A percentile compares a stretch with the other conserved stretches of the same genome.
Evolutionary conservation across 257 asterid genomes (phyloP).

Genomic region (Coffea canephora): DNA sequence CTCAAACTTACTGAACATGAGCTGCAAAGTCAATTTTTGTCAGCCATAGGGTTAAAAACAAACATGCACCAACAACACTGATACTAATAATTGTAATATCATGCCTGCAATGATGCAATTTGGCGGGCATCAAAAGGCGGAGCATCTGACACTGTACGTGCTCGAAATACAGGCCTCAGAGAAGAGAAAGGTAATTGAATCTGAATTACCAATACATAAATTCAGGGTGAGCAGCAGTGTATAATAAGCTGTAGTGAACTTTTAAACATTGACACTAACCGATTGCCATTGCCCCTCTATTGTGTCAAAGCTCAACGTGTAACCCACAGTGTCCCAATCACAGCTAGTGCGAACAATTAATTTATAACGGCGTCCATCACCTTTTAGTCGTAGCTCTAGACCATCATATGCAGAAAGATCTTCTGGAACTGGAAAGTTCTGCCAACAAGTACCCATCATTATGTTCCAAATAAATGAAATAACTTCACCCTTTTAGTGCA

Average conservation of each 20-base stretch:
- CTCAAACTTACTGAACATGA: conserved; percentile 96
- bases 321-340: conserved; percentile 95
- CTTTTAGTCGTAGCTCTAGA: conserved; percentile 74
- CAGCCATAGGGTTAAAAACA: not conserved
- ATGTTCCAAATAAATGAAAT: not conserved
- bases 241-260: not conserved
- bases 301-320: conserved; percentile 75
- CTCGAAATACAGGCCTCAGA: conserved; percentile 88
- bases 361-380: conserved; percentile 87
- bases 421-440: conserved; percentile 84
- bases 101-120: conserved; percentile 78
- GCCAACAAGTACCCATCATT: conserved; percentile 18
- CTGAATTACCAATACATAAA: conserved; percentile 36
- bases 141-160: conserved; percentile 80
- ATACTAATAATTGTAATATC: conserved; percentile 1
- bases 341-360: conserved; percentile 79
- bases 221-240: not conserved
- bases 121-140: conserved; percentile 79
- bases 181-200: conserved; percentile 79
- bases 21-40: conserved; percentile 46
- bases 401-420: conserved; percentile 96
- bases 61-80: conserved; percentile 3
- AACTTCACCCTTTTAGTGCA: not conserved
- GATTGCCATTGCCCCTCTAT: conserved; percentile 86
- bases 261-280: conserved; percentile 38